Base-by-base conservation (phyloP, 805 yeast genomes). In the Sugiyamaella boreocaroliniensis region DNA sequence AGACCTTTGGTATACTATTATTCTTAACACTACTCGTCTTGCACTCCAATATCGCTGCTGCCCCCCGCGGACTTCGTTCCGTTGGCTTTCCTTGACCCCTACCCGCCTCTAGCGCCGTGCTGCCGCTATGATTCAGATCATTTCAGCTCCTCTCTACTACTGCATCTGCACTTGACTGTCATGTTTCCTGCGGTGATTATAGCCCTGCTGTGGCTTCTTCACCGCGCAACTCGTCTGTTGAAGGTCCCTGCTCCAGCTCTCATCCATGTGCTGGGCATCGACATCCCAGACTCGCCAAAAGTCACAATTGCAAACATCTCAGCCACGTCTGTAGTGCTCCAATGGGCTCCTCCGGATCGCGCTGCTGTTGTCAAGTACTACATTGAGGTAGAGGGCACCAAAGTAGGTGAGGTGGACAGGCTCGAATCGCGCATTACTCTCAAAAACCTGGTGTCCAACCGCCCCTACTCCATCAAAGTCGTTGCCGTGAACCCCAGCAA, bases 261-360 rank as follows among this genome's bases (percentile, higher is more conserved):
- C 18, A 62, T 68, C 20, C 64, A 65, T 48, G 57, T 64, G 18
- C 57, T 68, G 34, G 72, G 72, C 14, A 66, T 68, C 34, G 71
- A 68, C 45, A 57, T 68, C 7, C 72, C 72, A 1, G 63, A 66
- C 4, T 51, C 68, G 14, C 71, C 71, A 2, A 55, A 55, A 14
- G 66, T 67, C 15, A 61, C 65, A 20, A 57, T 68, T 19, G 71
- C 66, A 47, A 52, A 60, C 12, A 58, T 68, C 37, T 55, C 68
- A 1, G 54, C 64, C 40, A 59, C 61, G 29, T 57, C 65, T 5
- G 61, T 68, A 6, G 52, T 65, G 6, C 53, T 68, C 41, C 71
- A 68, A 51, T 68, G 72, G 72, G 51, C 64, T 40, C 59, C 60
- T 15, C 67, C 72, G 7, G 68, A 63, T 26, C 53, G 61, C n/a